Evolutionary conservation across 2,329 filamentous ascomycete genomes (phyloP).

Genomic region (Sarocladiaceae sp.): DNA sequence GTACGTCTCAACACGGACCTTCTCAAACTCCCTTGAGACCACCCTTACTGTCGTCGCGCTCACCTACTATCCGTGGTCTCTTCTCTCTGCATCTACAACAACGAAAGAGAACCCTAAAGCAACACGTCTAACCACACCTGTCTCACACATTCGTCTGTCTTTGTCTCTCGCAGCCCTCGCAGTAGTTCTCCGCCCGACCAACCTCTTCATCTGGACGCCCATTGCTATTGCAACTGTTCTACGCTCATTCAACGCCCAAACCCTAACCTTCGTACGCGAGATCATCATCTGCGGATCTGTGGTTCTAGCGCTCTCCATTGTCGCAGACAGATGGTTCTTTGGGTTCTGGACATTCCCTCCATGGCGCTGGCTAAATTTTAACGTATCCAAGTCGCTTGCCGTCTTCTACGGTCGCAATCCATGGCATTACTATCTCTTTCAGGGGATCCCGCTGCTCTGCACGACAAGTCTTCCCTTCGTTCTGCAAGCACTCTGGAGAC

Average conservation of each 20-base stretch:
- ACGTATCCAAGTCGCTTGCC: slow-evolving; percentile 78
- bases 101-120: slow-evolving; percentile 33
- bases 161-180: slow-evolving; percentile 73
- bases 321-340: slow-evolving; percentile 75
- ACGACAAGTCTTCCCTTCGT: slow-evolving; percentile 79
- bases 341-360: slow-evolving; percentile 83
- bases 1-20: slow-evolving; percentile 88
- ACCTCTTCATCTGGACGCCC: slow-evolving; percentile 74
- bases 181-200: slow-evolving; percentile 83
- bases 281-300: slow-evolving; percentile 54
- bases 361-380: slow-evolving; percentile 82
- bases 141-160: slow-evolving; percentile 43
- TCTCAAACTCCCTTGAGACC: slow-evolving; percentile 93
- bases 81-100: slow-evolving; percentile 40
- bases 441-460: slow-evolving; percentile 81
- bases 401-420: slow-evolving; percentile 89
- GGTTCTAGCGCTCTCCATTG: slow-evolving; percentile 56
- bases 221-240: slow-evolving; percentile 47
- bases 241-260: slow-evolving; percentile 26
- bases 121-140: slow-evolving; percentile 13
- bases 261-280: slow-evolving; percentile 55
- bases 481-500: slow-evolving; percentile 55
- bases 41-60: slow-evolving; percentile 75
- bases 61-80: slow-evolving; percentile 80
- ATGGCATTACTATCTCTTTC: slow-evolving; percentile 87